These are phyloP conservation scores for Xylariaceae sp. DNA, from an alignment of 2,329 filamentous ascomycete genomes.

Conservation along the genomic window DNA sequence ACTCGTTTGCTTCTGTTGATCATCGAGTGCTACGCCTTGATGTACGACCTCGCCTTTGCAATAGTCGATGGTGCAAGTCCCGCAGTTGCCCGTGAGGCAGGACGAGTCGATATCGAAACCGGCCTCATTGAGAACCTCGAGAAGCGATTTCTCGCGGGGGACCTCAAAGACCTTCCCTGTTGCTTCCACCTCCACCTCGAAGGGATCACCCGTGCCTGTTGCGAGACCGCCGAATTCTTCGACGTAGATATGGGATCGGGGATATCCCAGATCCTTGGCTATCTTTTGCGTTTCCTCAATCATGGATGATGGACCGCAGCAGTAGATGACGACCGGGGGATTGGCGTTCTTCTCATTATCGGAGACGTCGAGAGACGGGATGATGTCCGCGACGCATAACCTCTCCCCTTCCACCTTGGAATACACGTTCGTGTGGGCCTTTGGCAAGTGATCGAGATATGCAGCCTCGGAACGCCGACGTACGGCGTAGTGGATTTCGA, in stretches of 20 bases:
- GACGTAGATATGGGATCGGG: conserved; percentile 25
- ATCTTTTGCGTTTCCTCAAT: conserved; percentile 23
- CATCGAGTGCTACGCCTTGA: conserved; percentile 28
- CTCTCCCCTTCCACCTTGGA: conserved; percentile 26
- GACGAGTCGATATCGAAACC: conserved; percentile 33
- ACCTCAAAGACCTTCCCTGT: conserved; percentile 27
- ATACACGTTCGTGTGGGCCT: conserved; percentile 24
- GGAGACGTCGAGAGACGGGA: conserved; percentile 19
- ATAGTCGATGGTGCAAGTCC: conserved; percentile 30
- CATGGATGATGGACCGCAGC: conserved; percentile 28
- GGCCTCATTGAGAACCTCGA: conserved; percentile 31
- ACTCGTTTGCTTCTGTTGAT: conserved; percentile 27
- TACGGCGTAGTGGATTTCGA: conserved; percentile 31
- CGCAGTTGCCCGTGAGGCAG: conserved; percentile 32
- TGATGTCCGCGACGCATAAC: conserved; percentile 36
- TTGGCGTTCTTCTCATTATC: conserved; percentile 9
- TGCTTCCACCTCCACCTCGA: conserved; percentile 28
- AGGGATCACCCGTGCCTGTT: conserved; percentile 30
- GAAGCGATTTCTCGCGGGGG: conserved; percentile 29
- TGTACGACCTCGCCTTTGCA: conserved; percentile 29
- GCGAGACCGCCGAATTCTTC: conserved; percentile 29
- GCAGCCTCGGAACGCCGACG: conserved; percentile 28
- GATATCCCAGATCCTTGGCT: conserved; percentile 24
- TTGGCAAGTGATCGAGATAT: conserved; percentile 27
- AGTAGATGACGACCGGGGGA: conserved; percentile 31